A percentile compares a stretch with the other conserved stretches of the same genome.
These are phyloP conservation scores for Linnemannia exigua DNA, from an alignment of 192 early-diverging fungal genomes.

Conservation along the genomic window DNA sequence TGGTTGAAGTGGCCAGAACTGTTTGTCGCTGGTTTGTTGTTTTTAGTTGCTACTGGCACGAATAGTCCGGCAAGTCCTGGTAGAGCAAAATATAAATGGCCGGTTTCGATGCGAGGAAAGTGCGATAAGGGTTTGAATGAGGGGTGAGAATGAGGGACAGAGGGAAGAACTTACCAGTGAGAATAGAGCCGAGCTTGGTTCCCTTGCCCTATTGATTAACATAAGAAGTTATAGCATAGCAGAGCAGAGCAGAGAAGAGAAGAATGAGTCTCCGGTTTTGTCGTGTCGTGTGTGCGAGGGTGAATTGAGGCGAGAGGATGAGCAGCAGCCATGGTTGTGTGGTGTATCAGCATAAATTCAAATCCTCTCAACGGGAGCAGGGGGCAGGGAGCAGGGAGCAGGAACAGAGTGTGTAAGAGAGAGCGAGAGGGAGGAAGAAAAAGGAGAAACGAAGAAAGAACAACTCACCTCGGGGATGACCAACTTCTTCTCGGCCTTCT, in stretches of 20 bases:
- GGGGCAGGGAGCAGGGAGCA: too few relatives aligned
- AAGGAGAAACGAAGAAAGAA: slow-evolving; percentile 2
- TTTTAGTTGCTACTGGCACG: neutral
- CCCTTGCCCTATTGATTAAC: slow-evolving; percentile 49
- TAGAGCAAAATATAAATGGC: neutral
- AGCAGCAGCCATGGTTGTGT: neutral
- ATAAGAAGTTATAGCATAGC: neutral
- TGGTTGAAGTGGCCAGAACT: neutral
- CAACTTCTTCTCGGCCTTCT: slow-evolving; percentile 49
- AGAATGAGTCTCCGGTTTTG: neutral
- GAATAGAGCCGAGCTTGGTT: slow-evolving; percentile 37
- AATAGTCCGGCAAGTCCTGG: neutral
- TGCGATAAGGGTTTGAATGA: neutral
- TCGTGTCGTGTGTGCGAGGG: neutral
- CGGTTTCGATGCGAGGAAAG: neutral
- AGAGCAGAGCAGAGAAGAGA: neutral
- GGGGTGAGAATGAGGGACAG: neutral
- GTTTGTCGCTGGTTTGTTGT: neutral
- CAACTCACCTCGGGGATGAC: slow-evolving; percentile 41
- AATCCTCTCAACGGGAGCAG: neutral
- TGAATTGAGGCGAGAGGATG: too few relatives aligned
- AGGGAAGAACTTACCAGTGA: slow-evolving; percentile 27
- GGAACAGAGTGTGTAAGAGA: neutral
- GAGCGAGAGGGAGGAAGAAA: neutral
- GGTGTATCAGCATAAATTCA: neutral